phyloP scores from a whole-genome alignment of 352 stramenopile species.

The Thraustochytrium aureum region DNA sequence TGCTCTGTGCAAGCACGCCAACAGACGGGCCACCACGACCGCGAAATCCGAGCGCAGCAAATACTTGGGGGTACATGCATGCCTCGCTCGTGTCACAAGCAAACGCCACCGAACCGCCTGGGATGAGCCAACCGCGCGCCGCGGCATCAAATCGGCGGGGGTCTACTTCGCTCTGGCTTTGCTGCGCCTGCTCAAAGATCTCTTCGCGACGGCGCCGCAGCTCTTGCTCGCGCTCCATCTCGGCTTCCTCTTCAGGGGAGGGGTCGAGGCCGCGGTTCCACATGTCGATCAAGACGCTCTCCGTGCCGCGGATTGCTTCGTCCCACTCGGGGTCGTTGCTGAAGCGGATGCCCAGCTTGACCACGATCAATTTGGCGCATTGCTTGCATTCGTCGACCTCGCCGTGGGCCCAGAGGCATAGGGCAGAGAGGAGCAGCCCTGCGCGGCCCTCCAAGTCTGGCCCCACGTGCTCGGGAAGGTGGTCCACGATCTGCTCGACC shows the following conservation, averaged over 20 bases:
- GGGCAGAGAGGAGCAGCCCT: slow-evolving; percentile 21
- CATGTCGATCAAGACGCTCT: slow-evolving; percentile 12
- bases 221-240: slow-evolving; percentile 50
- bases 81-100: slow-evolving; percentile 24
- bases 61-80: slow-evolving; percentile 52
- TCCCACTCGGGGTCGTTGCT: slow-evolving; percentile 26
- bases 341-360: slow-evolving; percentile 47
- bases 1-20: slow-evolving; percentile 24
- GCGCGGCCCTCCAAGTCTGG: slow-evolving; percentile 19
- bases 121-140: slow-evolving; percentile 37
- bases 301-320: slow-evolving; percentile 9
- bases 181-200: background rate
- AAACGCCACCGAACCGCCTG: background rate
- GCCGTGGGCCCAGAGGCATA: slow-evolving; percentile 48
- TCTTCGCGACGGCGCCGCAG: slow-evolving; percentile 20
- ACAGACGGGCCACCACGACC: slow-evolving; percentile 16
- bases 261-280: slow-evolving; percentile 49
- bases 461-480: slow-evolving; percentile 16
- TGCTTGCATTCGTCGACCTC: slow-evolving; percentile 39
- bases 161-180: background rate
- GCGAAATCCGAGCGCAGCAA: slow-evolving; percentile 40
- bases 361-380: slow-evolving; percentile 33
- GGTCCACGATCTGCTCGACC: slow-evolving; percentile 37
- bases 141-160: background rate
- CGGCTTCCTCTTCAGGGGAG: slow-evolving; percentile 31